Conservation (phyloP, 108 stramenopile species). For the Pseudonitzschia pungens region DNA sequence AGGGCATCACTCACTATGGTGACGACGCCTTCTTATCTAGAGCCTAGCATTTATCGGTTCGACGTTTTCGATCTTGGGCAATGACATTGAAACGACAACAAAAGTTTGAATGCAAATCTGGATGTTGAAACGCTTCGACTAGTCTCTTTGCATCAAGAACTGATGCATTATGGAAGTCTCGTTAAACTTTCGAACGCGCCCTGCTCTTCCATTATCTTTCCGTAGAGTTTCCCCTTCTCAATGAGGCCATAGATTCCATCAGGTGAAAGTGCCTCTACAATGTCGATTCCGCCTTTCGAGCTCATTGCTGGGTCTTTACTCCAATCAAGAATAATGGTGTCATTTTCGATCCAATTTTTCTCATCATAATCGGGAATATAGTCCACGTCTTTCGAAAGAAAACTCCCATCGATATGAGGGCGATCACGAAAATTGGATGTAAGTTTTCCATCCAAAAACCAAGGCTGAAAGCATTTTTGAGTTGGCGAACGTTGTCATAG, state of each 20-base stretch:
- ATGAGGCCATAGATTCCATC: constrained; percentile 70
- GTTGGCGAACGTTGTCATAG: not conserved
- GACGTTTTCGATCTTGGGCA: constrained; percentile 31
- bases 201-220: constrained; percentile 54
- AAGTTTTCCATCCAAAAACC: constrained; percentile 83
- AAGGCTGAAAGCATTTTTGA: constrained; percentile 47
- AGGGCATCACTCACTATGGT: constrained; percentile 41
- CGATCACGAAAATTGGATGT: constrained; percentile 53
- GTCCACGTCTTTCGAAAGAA: constrained; percentile 55
- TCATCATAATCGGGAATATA: constrained; percentile 28
- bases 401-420: constrained; percentile 78
- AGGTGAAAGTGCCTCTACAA: constrained; percentile 60
- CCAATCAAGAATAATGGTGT: constrained; percentile 59
- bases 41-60: constrained; percentile 31
- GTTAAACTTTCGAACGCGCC: constrained; percentile 48
- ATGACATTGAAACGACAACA: not conserved
- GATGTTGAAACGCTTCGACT: not conserved
- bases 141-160: not conserved
- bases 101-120: not conserved
- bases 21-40: constrained; percentile 42
- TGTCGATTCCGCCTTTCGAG: constrained; percentile 40
- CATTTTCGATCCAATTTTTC: not conserved
- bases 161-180: not conserved
- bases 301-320: constrained; percentile 62
- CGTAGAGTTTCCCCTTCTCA: constrained; percentile 65